Base-by-base conservation (phyloP, 768 basidiomycete species). In the Grammothele lineata region DNA sequence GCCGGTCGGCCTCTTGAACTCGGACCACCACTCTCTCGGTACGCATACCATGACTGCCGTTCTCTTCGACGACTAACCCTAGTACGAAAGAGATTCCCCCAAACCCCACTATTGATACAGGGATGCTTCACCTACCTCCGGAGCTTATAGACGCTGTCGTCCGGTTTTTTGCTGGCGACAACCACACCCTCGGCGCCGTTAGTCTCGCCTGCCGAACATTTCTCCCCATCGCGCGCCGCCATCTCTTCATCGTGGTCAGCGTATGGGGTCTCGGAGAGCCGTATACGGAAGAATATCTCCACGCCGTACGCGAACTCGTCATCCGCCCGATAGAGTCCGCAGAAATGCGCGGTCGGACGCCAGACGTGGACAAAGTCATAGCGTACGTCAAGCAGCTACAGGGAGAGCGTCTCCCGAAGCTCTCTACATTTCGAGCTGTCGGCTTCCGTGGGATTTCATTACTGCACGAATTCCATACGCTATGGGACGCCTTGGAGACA, bases 241-340 rank as follows among this genome's bases (percentile, higher is more conserved):
- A 26, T n/a, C 44, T 45, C 36, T 45, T 45, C 36, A 26, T 37
- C 7, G 44, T 30, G 10, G 37, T 45, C n/a, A 15, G 36, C 36
- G 6, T 15, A 15, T 23, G 25, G 9, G 24, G 17, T 3, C 24
- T 45, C 10, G 23, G 14, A 2, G n/a, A 38, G 14, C 24, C 14
- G 9, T 27, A 11, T 26, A 26, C 30, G 11, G 11, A 10, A 6
- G n/a, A 17, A 3, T 37, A 45, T 26, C 36, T 45, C 12, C n/a
- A 17, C 3, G 7, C 17, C 23, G 25, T 37, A 5, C 1, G 27
- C 10, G 24, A 37, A 9, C n/a, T 45, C 17, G n/a, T n/a, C n/a
- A n/a, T n/a, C n/a, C n/a, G n/a, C n/a, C n/a, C n/a, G n/a, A n/a
- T n/a, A n/a, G n/a, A n/a, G n/a, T n/a, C n/a, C n/a, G n/a, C n/a